These are phyloP conservation scores for Pestalotiopsis sp. DNA, from an alignment of 2,329 filamentous ascomycete species.

Conservation along the genomic window DNA sequence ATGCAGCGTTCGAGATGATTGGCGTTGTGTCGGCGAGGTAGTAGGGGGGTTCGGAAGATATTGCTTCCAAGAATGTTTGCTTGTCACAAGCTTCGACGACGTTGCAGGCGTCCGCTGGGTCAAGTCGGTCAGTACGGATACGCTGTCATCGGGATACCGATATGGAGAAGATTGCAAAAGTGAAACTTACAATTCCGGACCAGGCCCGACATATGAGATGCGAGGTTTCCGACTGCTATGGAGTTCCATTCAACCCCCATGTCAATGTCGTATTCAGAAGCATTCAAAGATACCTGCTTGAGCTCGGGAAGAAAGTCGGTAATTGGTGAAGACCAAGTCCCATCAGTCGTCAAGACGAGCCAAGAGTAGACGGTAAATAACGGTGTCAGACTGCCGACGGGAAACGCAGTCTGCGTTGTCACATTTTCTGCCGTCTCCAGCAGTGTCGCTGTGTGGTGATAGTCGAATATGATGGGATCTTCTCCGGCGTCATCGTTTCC, in stretches of 20 bases:
- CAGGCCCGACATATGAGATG: conserved; percentile 26
- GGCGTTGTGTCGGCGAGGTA: conserved; percentile 27
- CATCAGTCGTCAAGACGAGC: conserved; percentile 28
- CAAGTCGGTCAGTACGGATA: not conserved
- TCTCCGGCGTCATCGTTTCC: conserved; percentile 7
- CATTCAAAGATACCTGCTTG: not conserved
- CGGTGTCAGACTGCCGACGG: conserved; percentile 31
- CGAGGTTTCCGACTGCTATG: conserved; percentile 23
- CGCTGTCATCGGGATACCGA: conserved; percentile 18
- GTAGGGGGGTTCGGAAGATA: conserved; percentile 15
- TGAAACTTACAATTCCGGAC: conserved; percentile 17
- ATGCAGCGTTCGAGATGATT: conserved; percentile 25
- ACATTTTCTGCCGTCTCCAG: conserved; percentile 14
- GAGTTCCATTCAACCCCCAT: conserved; percentile 20
- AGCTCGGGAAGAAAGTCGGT: conserved; percentile 28
- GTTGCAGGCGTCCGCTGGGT: conserved; percentile 3
- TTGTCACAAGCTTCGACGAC: not conserved
- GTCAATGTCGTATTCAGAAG: not conserved
- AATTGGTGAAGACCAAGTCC: conserved; percentile 28
- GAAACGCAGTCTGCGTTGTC: conserved; percentile 25
- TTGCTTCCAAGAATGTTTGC: conserved; percentile 16
- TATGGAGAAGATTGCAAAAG: conserved; percentile 9
- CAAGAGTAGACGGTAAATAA: conserved; percentile 35
- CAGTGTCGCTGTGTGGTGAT: conserved; percentile 22
- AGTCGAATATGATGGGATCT: conserved; percentile 22